Evolutionary conservation across 768 basidiomycete species (phyloP), one percentile per base, ranked within the genome.

Genomic region (Chalciporus chontae): DNA sequence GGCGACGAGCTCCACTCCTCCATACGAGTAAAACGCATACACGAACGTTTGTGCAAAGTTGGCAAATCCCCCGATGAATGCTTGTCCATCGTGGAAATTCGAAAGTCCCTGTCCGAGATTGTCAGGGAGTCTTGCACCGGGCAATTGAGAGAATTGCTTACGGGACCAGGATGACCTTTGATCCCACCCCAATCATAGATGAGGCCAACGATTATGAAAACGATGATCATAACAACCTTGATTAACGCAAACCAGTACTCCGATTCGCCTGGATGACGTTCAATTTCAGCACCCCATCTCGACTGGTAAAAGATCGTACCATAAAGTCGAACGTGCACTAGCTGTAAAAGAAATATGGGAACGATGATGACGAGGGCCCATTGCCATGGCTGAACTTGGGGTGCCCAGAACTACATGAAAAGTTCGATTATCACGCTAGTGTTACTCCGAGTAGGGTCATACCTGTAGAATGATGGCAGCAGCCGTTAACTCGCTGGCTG

Each of bases 21-120:
- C 81, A 63, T 78, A 83, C 8, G 83, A 84, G 67, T 81, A 89
- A 52, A 85, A 85, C 11, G 84, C 84, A 29, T 76, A 86, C 32
- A 85, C 81, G 52, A 84, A 84, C 5, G 76, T 78, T 57, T 77
- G 77, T 8, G 77, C 75, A 61, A 80, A 79, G 29, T 74, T 68
- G 32, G 73, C 49, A 48, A 79, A 80, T 40, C 77, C 78, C 9
- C 79, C 79, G 10, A 80, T 66, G 56, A 81, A 79, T 0, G 78
- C 78, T 63, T 80, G 77, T 8, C 69, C 68, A 34, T 74, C 54
- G 19, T 73, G 72, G 48, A 78, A 77, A 62, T 79, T 78, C 4
- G 76, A 65, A 5, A 78, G 72, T 15, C 80, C 79, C 79, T 79
- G 29, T 31, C 8, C 1, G 9, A 31, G 29, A 31, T 5, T 31